These are phyloP conservation scores for Cylindrotheca fusiformis DNA, from an alignment of 108 stramenopile genomes.

Conservation along the genomic window DNA sequence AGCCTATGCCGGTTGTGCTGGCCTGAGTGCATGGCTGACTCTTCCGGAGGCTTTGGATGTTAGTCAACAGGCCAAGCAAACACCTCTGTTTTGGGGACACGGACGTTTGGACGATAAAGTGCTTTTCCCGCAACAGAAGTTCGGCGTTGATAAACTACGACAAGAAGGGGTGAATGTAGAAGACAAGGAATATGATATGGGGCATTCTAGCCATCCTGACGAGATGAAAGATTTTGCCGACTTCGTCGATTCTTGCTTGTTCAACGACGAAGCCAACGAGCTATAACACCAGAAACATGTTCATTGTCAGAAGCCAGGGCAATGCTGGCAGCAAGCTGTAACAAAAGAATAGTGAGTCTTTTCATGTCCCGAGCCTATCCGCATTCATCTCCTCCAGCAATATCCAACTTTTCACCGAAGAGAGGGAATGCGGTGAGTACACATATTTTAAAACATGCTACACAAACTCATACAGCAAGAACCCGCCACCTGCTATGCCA, in stretches of 20 bases:
- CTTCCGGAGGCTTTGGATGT: slow-evolving; percentile 57
- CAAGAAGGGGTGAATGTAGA: slow-evolving; percentile 38
- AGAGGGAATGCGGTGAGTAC: too few species aligned
- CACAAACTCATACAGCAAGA: too few species aligned
- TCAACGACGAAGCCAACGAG: slow-evolving; percentile 21
- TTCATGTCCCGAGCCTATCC: too few species aligned
- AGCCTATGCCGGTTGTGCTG: slow-evolving; percentile 71
- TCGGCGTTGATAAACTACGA: slow-evolving; percentile 60
- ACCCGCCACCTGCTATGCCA: too few species aligned
- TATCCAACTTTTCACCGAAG: too few species aligned
- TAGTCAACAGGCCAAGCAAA: slow-evolving; percentile 39
- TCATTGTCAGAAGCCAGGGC: too few species aligned
- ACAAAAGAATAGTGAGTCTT: too few species aligned
- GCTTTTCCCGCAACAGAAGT: slow-evolving; percentile 72
- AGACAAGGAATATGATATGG: slow-evolving; percentile 55
- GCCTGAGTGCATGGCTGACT: slow-evolving; percentile 74
- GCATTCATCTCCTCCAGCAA: too few species aligned
- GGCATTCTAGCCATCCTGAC: slow-evolving; percentile 61
- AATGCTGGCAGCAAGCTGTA: too few species aligned
- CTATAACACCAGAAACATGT: too few species aligned
- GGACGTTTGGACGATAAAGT: slow-evolving; percentile 83
- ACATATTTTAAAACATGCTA: too few species aligned
- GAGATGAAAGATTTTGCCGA: slow-evolving; percentile 74
- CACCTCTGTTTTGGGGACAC: slow-evolving; percentile 85
- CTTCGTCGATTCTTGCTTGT: slow-evolving; percentile 59